These are phyloP conservation scores for Gnomoniopsis smithogilvyi DNA, from an alignment of 2,329 filamentous ascomycete species.

Conservation along the genomic window DNA sequence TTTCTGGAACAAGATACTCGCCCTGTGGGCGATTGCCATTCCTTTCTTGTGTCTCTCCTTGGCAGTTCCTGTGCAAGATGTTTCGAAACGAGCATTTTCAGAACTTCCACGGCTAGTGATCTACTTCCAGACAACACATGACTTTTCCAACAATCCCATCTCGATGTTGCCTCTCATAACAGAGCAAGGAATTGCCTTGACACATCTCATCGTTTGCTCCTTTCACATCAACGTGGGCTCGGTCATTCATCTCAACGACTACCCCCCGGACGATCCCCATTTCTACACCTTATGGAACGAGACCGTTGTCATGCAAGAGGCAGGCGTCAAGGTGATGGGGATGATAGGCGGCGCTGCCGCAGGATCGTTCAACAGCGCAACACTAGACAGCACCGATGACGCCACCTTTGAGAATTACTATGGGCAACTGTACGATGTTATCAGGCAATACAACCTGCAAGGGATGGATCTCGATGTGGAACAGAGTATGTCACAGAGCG, in stretches of 20 bases:
- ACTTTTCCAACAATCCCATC: slow-evolving; percentile 39
- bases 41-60: neutral
- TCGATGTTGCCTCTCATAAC: slow-evolving; percentile 52
- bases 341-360: slow-evolving; percentile 85
- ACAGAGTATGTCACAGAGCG: slow-evolving; percentile 66
- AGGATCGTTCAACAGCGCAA: slow-evolving; percentile 61
- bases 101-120: slow-evolving; percentile 45
- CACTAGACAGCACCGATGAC: slow-evolving; percentile 49
- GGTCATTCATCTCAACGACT: slow-evolving; percentile 76
- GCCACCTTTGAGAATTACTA: slow-evolving; percentile 73
- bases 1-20: neutral
- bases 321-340: slow-evolving; percentile 75
- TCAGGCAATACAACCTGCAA: slow-evolving; percentile 60
- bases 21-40: neutral
- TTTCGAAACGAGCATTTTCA: neutral
- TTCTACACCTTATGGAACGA: slow-evolving; percentile 78
- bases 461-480: slow-evolving; percentile 80
- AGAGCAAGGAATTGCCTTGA: slow-evolving; percentile 49
- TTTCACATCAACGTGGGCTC: slow-evolving; percentile 75
- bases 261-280: slow-evolving; percentile 62
- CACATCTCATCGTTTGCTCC: slow-evolving; percentile 83
- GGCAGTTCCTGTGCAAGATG: slow-evolving; percentile 11
- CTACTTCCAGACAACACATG: slow-evolving; percentile 56
- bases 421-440: slow-evolving; percentile 60
- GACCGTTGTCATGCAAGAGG: slow-evolving; percentile 65